Base-by-base conservation (phyloP, 2,329 filamentous ascomycete genomes). In the Colletotrichum caudatum region DNA sequence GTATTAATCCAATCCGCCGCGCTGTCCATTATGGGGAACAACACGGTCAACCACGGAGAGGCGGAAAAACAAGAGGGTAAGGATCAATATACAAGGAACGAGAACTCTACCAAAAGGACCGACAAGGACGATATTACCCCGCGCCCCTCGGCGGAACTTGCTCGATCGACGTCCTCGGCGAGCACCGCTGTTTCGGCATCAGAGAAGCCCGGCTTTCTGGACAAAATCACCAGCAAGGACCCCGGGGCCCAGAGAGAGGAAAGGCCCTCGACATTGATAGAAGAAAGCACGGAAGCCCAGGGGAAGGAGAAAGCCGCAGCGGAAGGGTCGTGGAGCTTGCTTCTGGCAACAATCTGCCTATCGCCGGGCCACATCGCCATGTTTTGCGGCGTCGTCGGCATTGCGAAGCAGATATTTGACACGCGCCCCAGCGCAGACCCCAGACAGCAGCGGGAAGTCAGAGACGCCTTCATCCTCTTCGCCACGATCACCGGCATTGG, bases 161-260 rank as follows among this genome's bases (percentile, higher is more conserved):
- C 29, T 16, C n/a, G n/a, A 26, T 51, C 59, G 14, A 37, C 20
- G 1, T 20, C 59, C 8, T 51, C 59, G 11, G 26, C n/a, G 2
- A 51, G 46, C 33, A 39, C 33, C n/a, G 14, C 23, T 20, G 33
- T 39, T 12, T 39, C 59, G 16, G 23, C 23, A 8, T 37, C 20
- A 20, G 48, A 64, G 37, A 64, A 64, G 35, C 14, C 48, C 5
- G 48, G 48, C 1, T 54, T 64, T 16, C 9, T 64, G 35, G 23
- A 54, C 1, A 5, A 26, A 3, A 29, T 54, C 35, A 5, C 48
- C 35, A 50, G 5, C 48, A 41, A 41, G 3, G 33, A 23, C 7
- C 14, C 61, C 9, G 48, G 48, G 7, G 4, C 20, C 2, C 61
- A 44, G 23, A 51, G 8, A n/a, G 11, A 18, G 3, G 35, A 53